A percentile compares a stretch with the other conserved stretches of the same genome.
Evolutionary conservation across 2,329 filamentous ascomycete genomes (phyloP).

Genomic region (Daldinia eschscholtzii): DNA sequence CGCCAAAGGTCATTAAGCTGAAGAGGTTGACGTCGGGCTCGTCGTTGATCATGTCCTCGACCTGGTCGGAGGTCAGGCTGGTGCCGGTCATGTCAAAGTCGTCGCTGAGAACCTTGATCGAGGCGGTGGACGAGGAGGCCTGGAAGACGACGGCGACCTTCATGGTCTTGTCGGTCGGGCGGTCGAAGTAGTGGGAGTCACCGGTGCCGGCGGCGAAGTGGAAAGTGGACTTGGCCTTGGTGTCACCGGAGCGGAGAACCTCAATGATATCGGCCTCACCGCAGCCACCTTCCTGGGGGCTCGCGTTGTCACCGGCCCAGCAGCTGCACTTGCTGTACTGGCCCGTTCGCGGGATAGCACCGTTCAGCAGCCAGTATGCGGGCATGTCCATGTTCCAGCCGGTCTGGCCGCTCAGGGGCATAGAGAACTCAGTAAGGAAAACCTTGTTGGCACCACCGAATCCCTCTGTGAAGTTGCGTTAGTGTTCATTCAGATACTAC

Average conservation of each 20-base stretch:
- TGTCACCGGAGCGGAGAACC: conserved; percentile 73
- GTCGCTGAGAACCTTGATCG: conserved; percentile 66
- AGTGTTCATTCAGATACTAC: conserved; percentile 20
- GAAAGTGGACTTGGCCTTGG: conserved; percentile 76
- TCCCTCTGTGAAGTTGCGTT: conserved; percentile 64
- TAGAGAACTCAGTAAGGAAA: conserved; percentile 79
- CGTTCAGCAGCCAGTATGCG: conserved; percentile 82
- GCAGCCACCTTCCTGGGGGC: conserved; percentile 63
- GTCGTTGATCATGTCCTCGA: conserved; percentile 51
- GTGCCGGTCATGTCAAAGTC: conserved; percentile 56
- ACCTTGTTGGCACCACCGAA: conserved; percentile 78
- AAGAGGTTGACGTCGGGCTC: conserved; percentile 45
- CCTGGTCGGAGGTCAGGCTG: conserved; percentile 56
- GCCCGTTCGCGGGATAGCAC: conserved; percentile 75
- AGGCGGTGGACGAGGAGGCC: conserved; percentile 62
- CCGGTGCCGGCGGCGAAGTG: conserved; percentile 74
- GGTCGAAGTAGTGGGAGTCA: conserved; percentile 77
- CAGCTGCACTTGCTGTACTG: conserved; percentile 81
- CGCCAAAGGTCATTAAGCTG: conserved; percentile 49
- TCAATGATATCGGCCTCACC: conserved; percentile 84
- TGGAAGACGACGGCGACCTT: conserved; percentile 75
- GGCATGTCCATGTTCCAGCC: conserved; percentile 75
- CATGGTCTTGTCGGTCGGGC: conserved; percentile 70
- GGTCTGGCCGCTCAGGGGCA: conserved; percentile 72
- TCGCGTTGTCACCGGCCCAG: conserved; percentile 65